Evolutionary conservation across 1,284 basidiomycete species (phyloP).

Genomic region (Cutaneotrichosporon sp.): DNA sequence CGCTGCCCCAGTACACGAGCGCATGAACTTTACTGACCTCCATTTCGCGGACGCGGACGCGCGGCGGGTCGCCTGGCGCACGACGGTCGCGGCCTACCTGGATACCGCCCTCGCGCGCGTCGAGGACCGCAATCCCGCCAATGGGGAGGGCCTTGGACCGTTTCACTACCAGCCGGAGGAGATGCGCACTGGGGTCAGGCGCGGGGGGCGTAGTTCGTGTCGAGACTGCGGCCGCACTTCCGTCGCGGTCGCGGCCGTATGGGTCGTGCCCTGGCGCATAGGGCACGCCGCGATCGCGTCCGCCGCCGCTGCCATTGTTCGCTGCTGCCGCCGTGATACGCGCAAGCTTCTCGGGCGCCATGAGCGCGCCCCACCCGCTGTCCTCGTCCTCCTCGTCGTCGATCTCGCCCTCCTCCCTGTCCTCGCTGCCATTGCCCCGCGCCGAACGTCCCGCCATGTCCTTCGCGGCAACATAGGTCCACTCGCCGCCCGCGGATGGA

Average conservation of each 20-base stretch:
- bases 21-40: conserved; percentile 46
- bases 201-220: neutral
- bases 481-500: conserved; percentile 15
- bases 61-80: conserved; percentile 27
- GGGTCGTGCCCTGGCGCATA: conserved; percentile 1
- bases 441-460: conserved; percentile 12
- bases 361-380: conserved; percentile 44
- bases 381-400: conserved; percentile 29
- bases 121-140: conserved; percentile 37
- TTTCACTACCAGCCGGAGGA: conserved; percentile 41
- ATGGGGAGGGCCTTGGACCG: conserved; percentile 20
- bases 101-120: conserved; percentile 39
- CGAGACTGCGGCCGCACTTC: neutral
- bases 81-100: conserved; percentile 42
- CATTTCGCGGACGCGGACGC: conserved; percentile 45
- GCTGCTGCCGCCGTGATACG: conserved; percentile 4
- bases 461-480: conserved; percentile 23
- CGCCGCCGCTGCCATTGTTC: neutral
- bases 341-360: conserved; percentile 37
- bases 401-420: conserved; percentile 40
- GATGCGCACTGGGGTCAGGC: conserved; percentile 9
- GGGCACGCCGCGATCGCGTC: neutral
- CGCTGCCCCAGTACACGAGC: conserved; percentile 26
- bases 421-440: neutral
- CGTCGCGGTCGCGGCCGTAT: conserved; percentile 2